Evolutionary conservation across 176 grass and related monocot species (phyloP), one percentile per base, ranked within the genome.

Genomic region (Zizania latifolia): DNA sequence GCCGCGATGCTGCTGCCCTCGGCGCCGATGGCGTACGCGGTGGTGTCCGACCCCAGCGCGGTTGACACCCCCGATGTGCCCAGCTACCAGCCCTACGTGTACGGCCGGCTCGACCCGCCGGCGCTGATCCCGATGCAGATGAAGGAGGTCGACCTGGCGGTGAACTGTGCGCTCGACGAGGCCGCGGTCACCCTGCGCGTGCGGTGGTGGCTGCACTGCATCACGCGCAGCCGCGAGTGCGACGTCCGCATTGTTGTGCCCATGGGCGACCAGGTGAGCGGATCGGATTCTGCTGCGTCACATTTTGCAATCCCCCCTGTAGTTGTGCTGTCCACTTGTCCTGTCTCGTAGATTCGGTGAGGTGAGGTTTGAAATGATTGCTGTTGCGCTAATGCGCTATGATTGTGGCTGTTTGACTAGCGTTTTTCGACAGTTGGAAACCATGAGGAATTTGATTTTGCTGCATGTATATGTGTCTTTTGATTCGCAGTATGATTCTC

Each of bases 1-100:
- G 62, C 71, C 11, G 72, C 62, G 35, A 58, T 68, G 41, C 77
- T 86, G 70, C 84, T 92, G 13, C 92, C 92, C 10, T 22, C 87
- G n/a, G 86, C 65, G 75, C 92, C 89, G 22, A 99, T 86, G 82
- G 85, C 79, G 30, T 99, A 90, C 76, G 91, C 89, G 10, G 89
- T 94, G 11, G 84, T 94, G 38, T 19, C 58, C 26, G 92, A 99
- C 87, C 95, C 92, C 8, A 73, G 45, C 37, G 61, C 88, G 23
- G 95, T 94, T 57, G 95, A 99, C 84, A 99, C 86, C 44, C 95
- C 92, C 50, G 92, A 99, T 36, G 82, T 90, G 46, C 96, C 96
- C 23, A 99, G 96, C 69, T 99, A 99, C 76, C 92, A 99, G 89
- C 96, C 96, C 58, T 81, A 99, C 51, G 92, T 99, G 0, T 92